Evolutionary conservation across 345 rosid genomes (phyloP), one percentile per base, ranked within the genome.

Genomic region (Chamaenerion angustifolium): DNA sequence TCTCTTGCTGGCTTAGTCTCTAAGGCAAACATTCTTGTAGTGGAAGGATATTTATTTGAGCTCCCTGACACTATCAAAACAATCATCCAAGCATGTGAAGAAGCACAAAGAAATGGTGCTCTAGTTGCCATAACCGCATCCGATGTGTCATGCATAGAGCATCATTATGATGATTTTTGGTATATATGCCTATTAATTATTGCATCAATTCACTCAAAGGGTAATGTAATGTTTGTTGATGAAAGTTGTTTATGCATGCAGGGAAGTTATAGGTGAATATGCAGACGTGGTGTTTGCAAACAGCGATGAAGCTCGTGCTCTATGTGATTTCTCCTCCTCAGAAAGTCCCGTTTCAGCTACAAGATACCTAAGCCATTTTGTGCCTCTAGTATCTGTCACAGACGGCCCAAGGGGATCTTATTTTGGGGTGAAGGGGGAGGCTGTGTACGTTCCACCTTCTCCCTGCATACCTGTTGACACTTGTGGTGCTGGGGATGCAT

Each of bases 21-120:
- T n/a, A n/a, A n/a, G n/a, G n/a, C n/a, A n/a, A n/a, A n/a, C n/a
- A n/a, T n/a, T n/a, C n/a, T n/a, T n/a, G n/a, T n/a, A n/a, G 81
- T 90, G 58, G 98, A 90, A 76, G 94, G 98, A 23, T 90, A 90
- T 75, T 65, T 90, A 58, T 90, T 90, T 68, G 98, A 86, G 76
- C 71, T 90, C 68, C 92, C 87, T 11, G 92, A 78, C 72, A 86
- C 94, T 3, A 90, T 86, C 48, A 76, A 68, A 60, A 78, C 98
- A 60, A 76, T 86, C 59, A 61, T 73, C 42, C 78, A 73, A 74
- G 92, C 95, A 31, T 90, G 94, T 18, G 85, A 90, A 72, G 95
- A 72, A 75, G 95, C 98, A 40, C 82, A 67, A 48, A 75, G 66
- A 52, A 68, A 58, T 49, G 94, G 95, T 62, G 92, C 83, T 9